Evolutionary conservation across 106 monocot species (phyloP), one percentile per base, ranked within the genome.

Genomic region (Apostasia shenzhenica): DNA sequence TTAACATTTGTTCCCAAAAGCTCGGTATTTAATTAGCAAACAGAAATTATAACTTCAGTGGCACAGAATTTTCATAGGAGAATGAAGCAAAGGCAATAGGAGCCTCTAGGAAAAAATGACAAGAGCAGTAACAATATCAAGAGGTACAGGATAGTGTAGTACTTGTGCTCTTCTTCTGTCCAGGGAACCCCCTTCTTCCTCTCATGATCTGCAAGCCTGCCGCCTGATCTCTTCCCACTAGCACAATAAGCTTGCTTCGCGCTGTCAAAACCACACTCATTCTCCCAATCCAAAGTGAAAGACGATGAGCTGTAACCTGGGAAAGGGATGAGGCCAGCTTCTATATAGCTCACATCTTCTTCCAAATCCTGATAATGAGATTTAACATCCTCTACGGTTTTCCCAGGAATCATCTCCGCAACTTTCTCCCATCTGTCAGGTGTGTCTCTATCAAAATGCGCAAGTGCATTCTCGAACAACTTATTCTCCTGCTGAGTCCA

Each of bases 151-250:
- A 38, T 51, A 37, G 8, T 8, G 12, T 0, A 54, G 45, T 74
- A 93, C 93, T 78, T 94, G 80, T 94, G 93, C 67, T 94, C 93
- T 39, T 93, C 89, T 72, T 93, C 93, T n/a, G 89, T 89, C 93
- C 93, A 93, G 11, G 93, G 89, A n/a, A 89, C 74, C 5, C 89
- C 93, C 69, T 94, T 94, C 74, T 94, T 94, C 76, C 86, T 84
- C 66, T 94, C 90, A 14, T 90, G 93, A 13, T 89, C 90, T 2
- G 75, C 67, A 0, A 70, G 69, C 58, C 81, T 63, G 45, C 60
- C 67, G 9, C 50, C 79, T 13, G 76, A 37, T 51, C 81, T 72
- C 78, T 81, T 86, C 53, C 82, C 84, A 42, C 72, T 62, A 49
- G 68, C 67, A 49, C 69, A 71, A 57, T 78, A 86, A 2, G 70